Base-by-base conservation (phyloP, 192 early-diverging fungal genomes). In the Phlyctochytrium planicorne region DNA sequence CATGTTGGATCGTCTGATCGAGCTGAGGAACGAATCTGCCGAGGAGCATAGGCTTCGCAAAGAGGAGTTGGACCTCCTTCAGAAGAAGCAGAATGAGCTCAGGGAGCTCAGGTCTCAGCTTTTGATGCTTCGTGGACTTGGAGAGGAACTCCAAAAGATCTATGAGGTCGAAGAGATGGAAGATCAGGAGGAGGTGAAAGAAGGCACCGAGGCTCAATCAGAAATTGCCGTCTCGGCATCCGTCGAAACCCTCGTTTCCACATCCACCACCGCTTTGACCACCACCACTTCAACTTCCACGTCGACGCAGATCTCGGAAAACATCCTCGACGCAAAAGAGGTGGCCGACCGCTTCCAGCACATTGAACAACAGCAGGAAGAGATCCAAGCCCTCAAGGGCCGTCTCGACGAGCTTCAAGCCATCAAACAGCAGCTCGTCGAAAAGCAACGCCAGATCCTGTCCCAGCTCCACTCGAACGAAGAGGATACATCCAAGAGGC, bases 321-420 rank as follows among this genome's bases (percentile, higher is more conserved):
- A 14, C 6, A 47, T 47, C 40, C 40, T 47, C 20, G 40, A 47
- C 6, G 6, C 40, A 6, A 20, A 47, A 47, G 40, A 47, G 6
- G 40, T 47, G 6, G 40, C 6, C 6, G 6, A 14, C 20, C 55
- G 55, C 20, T 57, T 57, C 27, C 6, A 20, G 25, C 10, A 29
- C 14, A 14, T 57, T 25, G 14, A 57, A 57, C 14, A 57, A 57
- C 55, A 57, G 27, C 55, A 57, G 55, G 55, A 57, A 29, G 55
- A 57, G 55, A 57, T 57, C 27, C 27, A 14, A 29, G 25, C 27
- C 6, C 10, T 57, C 6, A 12, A 27, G 6, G 55, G 27, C 27
- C 55, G 55, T 29, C 16, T 57, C 12, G 55, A 14, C 14, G 55
- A 57, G 55, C 55, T 57, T 14, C 16, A 57, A 29, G 25, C 10